A percentile compares a stretch with the other conserved stretches of the same genome.
These are phyloP conservation scores for Coemansia sp. DNA, from an alignment of 192 early-diverging fungal genomes.

Conservation along the genomic window DNA sequence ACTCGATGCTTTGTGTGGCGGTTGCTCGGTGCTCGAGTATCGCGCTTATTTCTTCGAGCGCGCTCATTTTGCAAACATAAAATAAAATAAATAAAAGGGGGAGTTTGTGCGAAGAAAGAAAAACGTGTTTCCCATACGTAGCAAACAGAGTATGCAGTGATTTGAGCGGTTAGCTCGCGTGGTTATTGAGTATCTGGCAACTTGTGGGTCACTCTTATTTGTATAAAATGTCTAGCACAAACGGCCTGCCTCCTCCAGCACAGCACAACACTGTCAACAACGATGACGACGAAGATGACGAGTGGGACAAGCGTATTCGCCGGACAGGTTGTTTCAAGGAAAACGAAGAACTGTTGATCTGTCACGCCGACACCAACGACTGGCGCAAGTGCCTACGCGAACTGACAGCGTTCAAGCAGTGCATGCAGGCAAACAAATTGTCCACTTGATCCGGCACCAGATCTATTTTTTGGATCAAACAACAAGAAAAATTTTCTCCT, in stretches of 20 bases:
- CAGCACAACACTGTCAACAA: background rate
- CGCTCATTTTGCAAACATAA: constrained; percentile 7
- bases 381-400: constrained; percentile 81
- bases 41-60: constrained; percentile 13
- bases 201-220: background rate
- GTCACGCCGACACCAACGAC: constrained; percentile 82
- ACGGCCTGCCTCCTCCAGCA: background rate
- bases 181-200: too few relatives aligned
- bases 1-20: constrained; percentile 17
- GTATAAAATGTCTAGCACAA: background rate
- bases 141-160: too few relatives aligned
- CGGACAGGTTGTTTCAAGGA: constrained; percentile 77
- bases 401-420: constrained; percentile 76
- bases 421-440: constrained; percentile 51
- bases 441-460: too few relatives aligned
- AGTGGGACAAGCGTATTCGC: constrained; percentile 75
- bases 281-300: constrained; percentile 71
- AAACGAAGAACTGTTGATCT: constrained; percentile 80
- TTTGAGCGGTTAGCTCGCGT: too few relatives aligned
- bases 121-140: background rate
- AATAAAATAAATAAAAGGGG: background rate
- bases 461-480: too few relatives aligned
- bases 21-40: constrained; percentile 16
- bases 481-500: background rate
- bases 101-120: background rate